Conservation (phyloP, 2,329 filamentous ascomycete genomes). For the Fusarium nisikadoi region DNA sequence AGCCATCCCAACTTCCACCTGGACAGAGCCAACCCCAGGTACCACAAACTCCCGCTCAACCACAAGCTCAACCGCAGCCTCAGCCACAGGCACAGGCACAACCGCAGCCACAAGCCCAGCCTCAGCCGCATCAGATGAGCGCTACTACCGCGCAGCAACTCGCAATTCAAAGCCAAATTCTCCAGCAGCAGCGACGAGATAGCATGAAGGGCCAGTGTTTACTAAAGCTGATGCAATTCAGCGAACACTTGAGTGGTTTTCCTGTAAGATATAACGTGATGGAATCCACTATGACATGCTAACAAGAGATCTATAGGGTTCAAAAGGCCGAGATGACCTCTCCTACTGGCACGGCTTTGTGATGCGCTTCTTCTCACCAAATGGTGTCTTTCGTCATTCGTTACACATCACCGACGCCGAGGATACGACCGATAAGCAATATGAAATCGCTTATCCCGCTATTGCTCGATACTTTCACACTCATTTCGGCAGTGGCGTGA, state of each 20-base stretch:
- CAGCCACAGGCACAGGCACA: slow-evolving; percentile 50
- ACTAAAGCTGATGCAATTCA: slow-evolving; percentile 70
- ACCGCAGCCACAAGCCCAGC: slow-evolving; percentile 45
- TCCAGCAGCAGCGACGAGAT: slow-evolving; percentile 62
- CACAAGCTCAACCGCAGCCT: slow-evolving; percentile 50
- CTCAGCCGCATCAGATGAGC: slow-evolving; percentile 47
- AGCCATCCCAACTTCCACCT: slow-evolving; percentile 45
- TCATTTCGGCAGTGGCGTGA: slow-evolving; percentile 87
- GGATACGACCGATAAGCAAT: slow-evolving; percentile 76
- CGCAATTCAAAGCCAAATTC: slow-evolving; percentile 48
- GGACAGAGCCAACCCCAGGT: slow-evolving; percentile 51
- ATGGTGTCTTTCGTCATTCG: slow-evolving; percentile 80
- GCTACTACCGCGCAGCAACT: slow-evolving; percentile 50
- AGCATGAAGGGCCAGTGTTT: slow-evolving; percentile 67
- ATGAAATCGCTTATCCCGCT: slow-evolving; percentile 84
- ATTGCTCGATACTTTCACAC: slow-evolving; percentile 90
- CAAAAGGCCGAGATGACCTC: slow-evolving; percentile 74
- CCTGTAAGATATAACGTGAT: slow-evolving; percentile 52
- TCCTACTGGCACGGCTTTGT: slow-evolving; percentile 85
- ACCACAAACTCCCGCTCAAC: slow-evolving; percentile 51
- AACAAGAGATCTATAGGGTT: slow-evolving; percentile 52
- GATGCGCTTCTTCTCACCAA: slow-evolving; percentile 79
- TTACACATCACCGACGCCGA: slow-evolving; percentile 69
- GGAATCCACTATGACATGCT: background rate
- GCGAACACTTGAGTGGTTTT: slow-evolving; percentile 70